Evolutionary conservation across 495 filamentous ascomycete species (phyloP), one percentile per base, ranked within the genome.

Genomic region (Aspergillus steynii): DNA sequence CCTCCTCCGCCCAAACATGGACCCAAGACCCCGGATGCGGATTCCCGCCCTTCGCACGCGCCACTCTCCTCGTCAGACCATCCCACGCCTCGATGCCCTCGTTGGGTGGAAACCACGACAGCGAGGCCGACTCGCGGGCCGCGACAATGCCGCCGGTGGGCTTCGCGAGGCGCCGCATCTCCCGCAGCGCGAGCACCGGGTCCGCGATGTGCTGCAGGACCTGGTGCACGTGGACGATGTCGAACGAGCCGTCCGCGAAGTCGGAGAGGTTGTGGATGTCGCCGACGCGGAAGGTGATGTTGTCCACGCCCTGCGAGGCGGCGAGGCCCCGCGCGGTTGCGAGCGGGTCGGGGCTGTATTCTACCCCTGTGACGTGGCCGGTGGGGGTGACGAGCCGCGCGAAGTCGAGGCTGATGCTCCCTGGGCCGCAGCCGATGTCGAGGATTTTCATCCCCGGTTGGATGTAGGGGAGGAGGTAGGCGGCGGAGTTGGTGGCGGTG

Each of bases 141-240:
- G 83, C 80, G 1, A 88, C 64, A 8, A 88, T 72, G 0, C 85
- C 86, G n/a, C 81, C 82, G 1, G 74, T 66, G 2, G 57, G 6
- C 53, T 82, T 83, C 0, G 59, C 58, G 8, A 87, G 77, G 0
- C 83, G 77, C 1, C 69, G 65, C 79, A 86, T 84, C 58, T 85
- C 85, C 1, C 57, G 59, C 7, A 86, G 62, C 0, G 77, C 83
- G 10, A 66, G 62, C 2, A 81, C 68, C 0, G 80, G 81, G 31
- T 81, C 71, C 0, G 69, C 56, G 3, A 87, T 63, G 62, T 90
- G 85, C 15, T 81, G 72, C 5, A 88, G 73, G 5, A 86, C 76
- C 61, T 88, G 85, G 57, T 85, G 83, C 28, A 73, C 75, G 61
- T 82, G 82, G 15, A 88, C 83, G 4, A 88, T 59, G 65, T 90